Evolutionary conservation across 1,139 yeast genomes (phyloP).

Genomic region (Entelexis paramagnoliae): DNA sequence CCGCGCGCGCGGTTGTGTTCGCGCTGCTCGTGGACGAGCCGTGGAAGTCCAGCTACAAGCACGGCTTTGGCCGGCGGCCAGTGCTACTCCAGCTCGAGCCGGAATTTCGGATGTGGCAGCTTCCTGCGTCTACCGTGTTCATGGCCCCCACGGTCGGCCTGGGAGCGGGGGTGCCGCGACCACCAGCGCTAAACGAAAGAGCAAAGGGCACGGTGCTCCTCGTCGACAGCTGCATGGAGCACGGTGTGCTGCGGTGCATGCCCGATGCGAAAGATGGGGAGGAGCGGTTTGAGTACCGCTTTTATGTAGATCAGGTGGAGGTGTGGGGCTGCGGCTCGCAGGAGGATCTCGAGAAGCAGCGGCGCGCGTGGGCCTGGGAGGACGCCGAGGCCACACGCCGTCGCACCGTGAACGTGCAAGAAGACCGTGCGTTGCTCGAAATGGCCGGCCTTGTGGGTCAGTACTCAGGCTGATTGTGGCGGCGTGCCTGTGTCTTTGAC

Average conservation of each 20-base stretch:
- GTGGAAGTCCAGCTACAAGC: slow-evolving; percentile 68
- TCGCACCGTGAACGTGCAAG: slow-evolving; percentile 62
- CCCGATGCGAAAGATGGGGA: not conserved
- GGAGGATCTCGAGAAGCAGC: slow-evolving; percentile 65
- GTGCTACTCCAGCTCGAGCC: slow-evolving; percentile 58
- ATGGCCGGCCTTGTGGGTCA: slow-evolving; percentile 86
- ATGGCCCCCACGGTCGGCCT: slow-evolving; percentile 39
- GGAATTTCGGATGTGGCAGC: slow-evolving; percentile 43
- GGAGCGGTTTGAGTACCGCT: slow-evolving; percentile 51
- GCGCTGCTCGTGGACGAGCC: slow-evolving; percentile 58
- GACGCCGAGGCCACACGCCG: slow-evolving; percentile 73
- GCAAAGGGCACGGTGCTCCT: slow-evolving; percentile 58
- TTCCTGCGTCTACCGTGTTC: slow-evolving; percentile 27
- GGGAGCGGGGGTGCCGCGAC: slow-evolving; percentile 55
- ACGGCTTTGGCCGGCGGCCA: slow-evolving; percentile 51
- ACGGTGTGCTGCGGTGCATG: slow-evolving; percentile 52
- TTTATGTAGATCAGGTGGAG: slow-evolving; percentile 64
- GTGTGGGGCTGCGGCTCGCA: slow-evolving; percentile 87
- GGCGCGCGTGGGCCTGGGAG: slow-evolving; percentile 83
- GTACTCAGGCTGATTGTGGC: slow-evolving; percentile 7
- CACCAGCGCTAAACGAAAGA: slow-evolving; percentile 6
- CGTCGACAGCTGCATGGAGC: slow-evolving; percentile 66
- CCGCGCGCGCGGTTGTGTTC: slow-evolving; percentile 10
- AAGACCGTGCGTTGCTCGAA: slow-evolving; percentile 76
- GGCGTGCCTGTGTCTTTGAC: too few species aligned